Conservation (phyloP, 306 rosid species). For the Pterocarpus santalinus region DNA sequence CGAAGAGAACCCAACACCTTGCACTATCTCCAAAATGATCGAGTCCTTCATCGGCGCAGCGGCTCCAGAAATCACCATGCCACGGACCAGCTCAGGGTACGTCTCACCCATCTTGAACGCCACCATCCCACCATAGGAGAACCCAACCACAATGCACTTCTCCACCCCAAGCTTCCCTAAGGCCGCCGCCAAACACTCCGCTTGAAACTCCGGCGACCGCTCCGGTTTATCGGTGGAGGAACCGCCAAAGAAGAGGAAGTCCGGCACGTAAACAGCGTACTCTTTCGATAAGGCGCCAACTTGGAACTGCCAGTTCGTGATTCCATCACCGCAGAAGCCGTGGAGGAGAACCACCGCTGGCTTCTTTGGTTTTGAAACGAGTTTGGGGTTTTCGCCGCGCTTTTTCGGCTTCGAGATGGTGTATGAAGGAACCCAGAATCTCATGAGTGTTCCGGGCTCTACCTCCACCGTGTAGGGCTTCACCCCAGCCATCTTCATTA, state of each 20-base stretch:
- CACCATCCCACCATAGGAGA: constrained; percentile 88
- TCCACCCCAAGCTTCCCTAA: constrained; percentile 78
- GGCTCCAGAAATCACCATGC: constrained; percentile 64
- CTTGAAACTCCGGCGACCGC: constrained; percentile 74
- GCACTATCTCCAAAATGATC: constrained; percentile 40
- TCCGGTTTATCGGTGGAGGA: constrained; percentile 63
- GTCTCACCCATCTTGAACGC: constrained; percentile 76
- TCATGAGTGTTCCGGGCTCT: constrained; percentile 71
- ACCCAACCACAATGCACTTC: constrained; percentile 73
- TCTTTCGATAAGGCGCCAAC: constrained; percentile 58
- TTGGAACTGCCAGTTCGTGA: constrained; percentile 80
- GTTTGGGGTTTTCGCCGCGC: neutral
- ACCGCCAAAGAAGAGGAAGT: constrained; percentile 85
- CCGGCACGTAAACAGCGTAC: constrained; percentile 79
- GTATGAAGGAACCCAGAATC: constrained; percentile 70
- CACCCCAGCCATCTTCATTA: constrained; percentile 72
- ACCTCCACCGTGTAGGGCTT: constrained; percentile 62
- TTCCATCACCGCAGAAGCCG: constrained; percentile 82
- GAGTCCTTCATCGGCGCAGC: constrained; percentile 59
- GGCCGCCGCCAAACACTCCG: constrained; percentile 71
- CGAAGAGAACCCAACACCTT: constrained; percentile 62
- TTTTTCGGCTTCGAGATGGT: constrained; percentile 50
- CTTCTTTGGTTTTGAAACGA: constrained; percentile 49
- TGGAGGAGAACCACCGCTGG: constrained; percentile 77
- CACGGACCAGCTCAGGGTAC: constrained; percentile 63